Evolutionary conservation across 352 stramenopile species (phyloP), one percentile per base, ranked within the genome.

Genomic region (Pythium graminicola): DNA sequence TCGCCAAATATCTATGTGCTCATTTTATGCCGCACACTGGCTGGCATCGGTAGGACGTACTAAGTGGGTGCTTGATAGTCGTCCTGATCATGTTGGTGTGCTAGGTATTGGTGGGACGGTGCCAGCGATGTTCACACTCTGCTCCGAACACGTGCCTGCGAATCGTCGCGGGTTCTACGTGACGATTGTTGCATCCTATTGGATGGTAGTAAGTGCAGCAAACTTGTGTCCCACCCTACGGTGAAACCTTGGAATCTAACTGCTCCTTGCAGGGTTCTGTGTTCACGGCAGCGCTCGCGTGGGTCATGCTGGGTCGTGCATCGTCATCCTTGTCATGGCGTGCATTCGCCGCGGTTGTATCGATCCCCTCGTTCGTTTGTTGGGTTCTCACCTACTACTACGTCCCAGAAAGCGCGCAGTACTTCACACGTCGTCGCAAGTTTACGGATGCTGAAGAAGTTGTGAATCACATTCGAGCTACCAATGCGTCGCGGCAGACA

Each of bases 181-280:
- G 36, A 95, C 83, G 17, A 72, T 94, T 40, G 74, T 97, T 7
- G 84, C 83, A 14, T 85, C 76, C 3, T 96, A 94, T 63, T 97
- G 88, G 88, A 96, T 96, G 83, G 68, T 96, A 48, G 75, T 82
- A 53, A 35, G 29, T 35, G 7, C 13, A 13, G 29, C 29, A 35
- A 13, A 13, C 7, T 35, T 31, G 75, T 76, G 47, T 26, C 24
- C 31, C 31, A 36, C 31, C 8, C 31, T 36, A 14, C 9, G 9
- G 9, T 36, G 31, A 9, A 14, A 14, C 8, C 14, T 36, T 36
- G 31, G 8, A 14, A 36, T 36, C 8, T 36, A 36, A 14, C 9
- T 36, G 31, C 31, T 9, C 14, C 14, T 36, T 16, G 3, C 22
- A 86, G 72, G 88, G 88, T 23, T 87, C 83, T 17, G 70, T 95